phyloP scores from a whole-genome alignment of 768 basidiomycete species.

The Mrakia frigida region DNA sequence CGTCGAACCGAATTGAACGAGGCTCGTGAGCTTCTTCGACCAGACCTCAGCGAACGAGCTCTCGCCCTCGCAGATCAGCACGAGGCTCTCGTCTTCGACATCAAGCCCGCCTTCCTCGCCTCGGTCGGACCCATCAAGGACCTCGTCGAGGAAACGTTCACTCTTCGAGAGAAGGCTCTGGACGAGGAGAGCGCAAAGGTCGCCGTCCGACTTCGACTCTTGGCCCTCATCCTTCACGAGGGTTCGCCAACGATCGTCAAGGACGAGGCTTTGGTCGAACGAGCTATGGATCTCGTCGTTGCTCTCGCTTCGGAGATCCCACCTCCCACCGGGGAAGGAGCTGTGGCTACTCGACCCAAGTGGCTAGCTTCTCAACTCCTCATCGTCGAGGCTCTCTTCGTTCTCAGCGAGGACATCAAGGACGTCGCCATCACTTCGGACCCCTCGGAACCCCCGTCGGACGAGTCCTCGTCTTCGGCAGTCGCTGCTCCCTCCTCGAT shows the following conservation, averaged over 20 bases:
- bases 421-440: slow-evolving; percentile 50
- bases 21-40: slow-evolving; percentile 61
- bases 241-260: slow-evolving; percentile 51
- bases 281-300: slow-evolving; percentile 34
- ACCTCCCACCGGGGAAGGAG: not conserved
- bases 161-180: slow-evolving; percentile 54
- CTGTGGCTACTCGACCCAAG: slow-evolving; percentile 52
- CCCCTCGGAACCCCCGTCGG: slow-evolving; percentile 52
- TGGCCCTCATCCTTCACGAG: slow-evolving; percentile 77
- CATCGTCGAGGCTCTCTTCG: slow-evolving; percentile 76
- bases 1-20: slow-evolving; percentile 52
- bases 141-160: slow-evolving; percentile 68
- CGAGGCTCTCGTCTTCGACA: slow-evolving; percentile 80
- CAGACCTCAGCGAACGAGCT: slow-evolving; percentile 61
- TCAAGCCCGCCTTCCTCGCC: slow-evolving; percentile 73
- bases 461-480: slow-evolving; percentile 44
- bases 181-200: slow-evolving; percentile 49
- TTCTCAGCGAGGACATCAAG: slow-evolving; percentile 66
- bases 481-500: slow-evolving; percentile 6
- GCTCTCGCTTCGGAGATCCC: slow-evolving; percentile 30
- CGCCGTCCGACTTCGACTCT: slow-evolving; percentile 73
- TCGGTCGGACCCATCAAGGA: slow-evolving; percentile 57
- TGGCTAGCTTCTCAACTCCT: slow-evolving; percentile 86
- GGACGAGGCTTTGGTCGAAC: slow-evolving; percentile 33
- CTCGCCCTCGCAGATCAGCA: slow-evolving; percentile 79